Conservation (phyloP, 2,329 filamentous ascomycete species). For the Cytospora schulzeri region DNA sequence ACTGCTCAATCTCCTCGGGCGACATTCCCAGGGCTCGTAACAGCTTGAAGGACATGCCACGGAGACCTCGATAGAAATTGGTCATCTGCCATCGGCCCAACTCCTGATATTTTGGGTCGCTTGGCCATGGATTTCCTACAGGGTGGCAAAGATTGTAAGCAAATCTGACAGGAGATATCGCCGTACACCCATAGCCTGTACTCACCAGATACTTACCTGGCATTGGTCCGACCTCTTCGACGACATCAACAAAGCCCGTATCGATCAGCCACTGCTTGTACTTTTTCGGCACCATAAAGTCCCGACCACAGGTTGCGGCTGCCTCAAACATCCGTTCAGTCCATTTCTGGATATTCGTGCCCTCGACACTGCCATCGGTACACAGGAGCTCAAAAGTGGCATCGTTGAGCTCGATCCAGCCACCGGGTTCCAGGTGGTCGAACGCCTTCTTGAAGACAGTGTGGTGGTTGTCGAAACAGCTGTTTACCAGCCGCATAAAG, state of each 20-base stretch:
- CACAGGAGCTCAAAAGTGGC: slow-evolving; percentile 35
- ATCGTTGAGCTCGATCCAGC: slow-evolving; percentile 42
- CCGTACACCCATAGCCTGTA: background rate
- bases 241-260: slow-evolving; percentile 36
- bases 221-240: slow-evolving; percentile 31
- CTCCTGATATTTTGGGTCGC: slow-evolving; percentile 32
- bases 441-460: slow-evolving; percentile 49
- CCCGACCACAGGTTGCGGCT: slow-evolving; percentile 25
- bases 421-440: slow-evolving; percentile 43
- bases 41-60: slow-evolving; percentile 33
- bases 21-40: slow-evolving; percentile 35
- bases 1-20: slow-evolving; percentile 31
- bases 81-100: slow-evolving; percentile 35
- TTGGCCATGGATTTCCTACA: slow-evolving; percentile 38
- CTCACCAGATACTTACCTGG: background rate
- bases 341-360: slow-evolving; percentile 37
- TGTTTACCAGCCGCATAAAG: slow-evolving; percentile 52
- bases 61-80: slow-evolving; percentile 34
- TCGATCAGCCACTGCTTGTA: slow-evolving; percentile 34
- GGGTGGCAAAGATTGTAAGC: slow-evolving; percentile 27
- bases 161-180: slow-evolving; percentile 1
- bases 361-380: slow-evolving; percentile 37
- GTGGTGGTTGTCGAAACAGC: slow-evolving; percentile 52
- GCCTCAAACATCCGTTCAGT: slow-evolving; percentile 34
- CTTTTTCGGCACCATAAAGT: slow-evolving; percentile 29